Conservation (phyloP, 805 yeast genomes). For the Sungouiella thailandica region DNA sequence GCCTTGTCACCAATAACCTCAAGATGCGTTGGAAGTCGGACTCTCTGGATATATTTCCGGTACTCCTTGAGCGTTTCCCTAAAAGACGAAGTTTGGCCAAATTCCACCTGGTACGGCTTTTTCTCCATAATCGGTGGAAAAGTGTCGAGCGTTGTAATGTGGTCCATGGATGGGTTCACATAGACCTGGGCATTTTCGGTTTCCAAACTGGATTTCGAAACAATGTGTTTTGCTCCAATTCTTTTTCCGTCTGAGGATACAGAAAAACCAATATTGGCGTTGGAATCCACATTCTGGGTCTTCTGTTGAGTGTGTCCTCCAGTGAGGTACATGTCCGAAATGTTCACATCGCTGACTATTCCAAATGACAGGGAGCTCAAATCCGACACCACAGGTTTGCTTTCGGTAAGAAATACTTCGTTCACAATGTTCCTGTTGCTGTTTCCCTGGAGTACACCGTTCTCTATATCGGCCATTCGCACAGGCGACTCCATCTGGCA, state of each 20-base stretch:
- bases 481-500: conserved; percentile 27
- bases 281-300: neutral
- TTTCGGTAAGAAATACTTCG: conserved; percentile 17
- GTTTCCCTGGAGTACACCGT: conserved; percentile 37
- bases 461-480: conserved; percentile 43
- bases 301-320: too few species aligned
- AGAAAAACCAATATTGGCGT: too few species aligned
- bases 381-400: neutral
- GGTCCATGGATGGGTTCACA: conserved; percentile 14
- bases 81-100: conserved; percentile 20
- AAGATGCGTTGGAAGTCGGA: conserved; percentile 13
- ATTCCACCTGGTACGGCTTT: conserved; percentile 15
- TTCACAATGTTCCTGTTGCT: conserved; percentile 46
- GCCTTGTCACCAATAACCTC: conserved; percentile 46
- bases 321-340: conserved; percentile 12
- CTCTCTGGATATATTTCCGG: conserved; percentile 14
- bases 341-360: conserved; percentile 11
- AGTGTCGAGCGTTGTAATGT: conserved; percentile 22
- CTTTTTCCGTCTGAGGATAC: too few species aligned
- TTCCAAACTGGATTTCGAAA: neutral
- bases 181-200: conserved; percentile 1
- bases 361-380: conserved; percentile 5
- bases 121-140: conserved; percentile 21
- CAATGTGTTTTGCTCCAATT: neutral
- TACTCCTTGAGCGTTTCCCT: conserved; percentile 24